phyloP scores from a whole-genome alignment of 306 rosid species.

The Senna siamea region DNA sequence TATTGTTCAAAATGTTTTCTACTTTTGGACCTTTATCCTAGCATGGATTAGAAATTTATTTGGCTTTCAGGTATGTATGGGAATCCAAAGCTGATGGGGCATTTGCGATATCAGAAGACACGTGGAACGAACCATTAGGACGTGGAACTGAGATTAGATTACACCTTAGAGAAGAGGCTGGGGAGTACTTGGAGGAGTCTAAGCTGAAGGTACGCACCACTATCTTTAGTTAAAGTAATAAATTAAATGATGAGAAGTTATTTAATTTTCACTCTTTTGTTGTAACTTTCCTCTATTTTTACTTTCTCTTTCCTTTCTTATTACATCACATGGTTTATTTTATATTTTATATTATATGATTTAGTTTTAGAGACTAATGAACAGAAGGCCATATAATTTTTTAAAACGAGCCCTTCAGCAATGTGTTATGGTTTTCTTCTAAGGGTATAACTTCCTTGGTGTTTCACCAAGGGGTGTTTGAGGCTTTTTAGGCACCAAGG shows the following conservation, averaged over 20 bases:
- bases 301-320: too few species aligned
- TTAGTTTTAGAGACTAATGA: too few species aligned
- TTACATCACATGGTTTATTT: too few species aligned
- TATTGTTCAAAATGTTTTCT: not conserved
- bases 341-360: too few species aligned
- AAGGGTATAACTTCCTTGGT: not conserved
- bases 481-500: not conserved
- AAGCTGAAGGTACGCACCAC: slow-evolving; percentile 71
- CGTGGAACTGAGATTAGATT: slow-evolving; percentile 97
- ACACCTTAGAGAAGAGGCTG: slow-evolving; percentile 95
- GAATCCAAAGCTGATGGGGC: slow-evolving; percentile 99
- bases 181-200: slow-evolving; percentile 88
- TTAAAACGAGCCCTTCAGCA: too few species aligned
- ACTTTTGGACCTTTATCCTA: not conserved
- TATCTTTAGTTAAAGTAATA: too few species aligned
- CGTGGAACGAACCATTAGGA: slow-evolving; percentile 93
- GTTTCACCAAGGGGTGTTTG: not conserved
- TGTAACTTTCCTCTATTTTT: too few species aligned
- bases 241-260: too few species aligned
- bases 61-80: slow-evolving; percentile 79
- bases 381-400: too few species aligned
- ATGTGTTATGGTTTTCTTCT: too few species aligned
- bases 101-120: slow-evolving; percentile 91
- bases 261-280: too few species aligned
- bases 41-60: slow-evolving; percentile 6